Evolutionary conservation across 306 rosid species (phyloP), one percentile per base, ranked within the genome.

Genomic region (Cicer arietinum): DNA sequence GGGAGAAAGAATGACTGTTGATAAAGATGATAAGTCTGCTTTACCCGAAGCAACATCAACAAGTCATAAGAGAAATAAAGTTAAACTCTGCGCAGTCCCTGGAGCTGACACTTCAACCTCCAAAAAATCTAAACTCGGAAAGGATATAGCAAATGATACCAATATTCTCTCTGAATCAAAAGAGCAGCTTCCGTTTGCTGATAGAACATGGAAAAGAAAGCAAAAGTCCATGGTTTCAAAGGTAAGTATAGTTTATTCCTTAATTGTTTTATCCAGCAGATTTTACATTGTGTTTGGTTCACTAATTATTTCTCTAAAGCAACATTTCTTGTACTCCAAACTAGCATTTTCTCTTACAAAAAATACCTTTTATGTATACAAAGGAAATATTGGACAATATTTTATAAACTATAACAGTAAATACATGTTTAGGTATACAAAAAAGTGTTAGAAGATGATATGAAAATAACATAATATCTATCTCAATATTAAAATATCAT

Each of bases 71-170:
- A 86, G 80, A 87, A 86, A 81, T 67, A 87, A 81, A 84, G 80
- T 56, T 76, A 89, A 84, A 83, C 54, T 67, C 61, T 51, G n/a
- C 46, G 51, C 81, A 45, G 78, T 73, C 65, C 80, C 88, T 72
- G 83, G 80, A 78, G 57, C 78, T 80, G 92, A 87, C 69, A 67
- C 78, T 82, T 66, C 89, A 41, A 71, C 64, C 45, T 59, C 83
- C 69, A 86, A 74, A 83, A 87, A 84, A 63, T 89, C 90, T 60
- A 91, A 90, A 83, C 76, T 86, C 69, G 91, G 90, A 75, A 86
- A 82, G 71, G 96, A 79, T 68, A 57, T 59, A 1, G 67, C 77
- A 70, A 57, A 60, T 75, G 86, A 68, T 70, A 58, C 14, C 10
- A 80, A 79, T 68, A 75, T 66, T 77, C 74, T 69, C 39, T 83